Evolutionary conservation across 441 rosid genomes (phyloP), one percentile per base, ranked within the genome.

Genomic region (Mallotus repandus): DNA sequence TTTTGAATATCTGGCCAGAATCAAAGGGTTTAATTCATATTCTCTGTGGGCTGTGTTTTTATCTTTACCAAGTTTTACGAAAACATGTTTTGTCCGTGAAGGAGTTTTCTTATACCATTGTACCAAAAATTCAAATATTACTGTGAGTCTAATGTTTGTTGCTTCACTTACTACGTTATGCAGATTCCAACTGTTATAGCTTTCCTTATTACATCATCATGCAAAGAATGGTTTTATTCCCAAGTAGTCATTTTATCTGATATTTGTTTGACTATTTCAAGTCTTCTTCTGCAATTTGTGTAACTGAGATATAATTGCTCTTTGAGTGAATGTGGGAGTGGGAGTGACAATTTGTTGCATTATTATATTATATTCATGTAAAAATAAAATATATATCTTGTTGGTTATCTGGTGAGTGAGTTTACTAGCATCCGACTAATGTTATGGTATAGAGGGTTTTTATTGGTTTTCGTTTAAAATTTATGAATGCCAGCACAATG

Each of bases 261-360:
- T 38, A 38, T 38, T 3, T 38, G 41, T 38, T 5, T 38, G 41
- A 38, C 41, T 38, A 38, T 38, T 38, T 38, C 41, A 38, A 4
- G 41, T 38, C 41, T 38, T 38, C 7, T 38, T 38, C 7, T 38
- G 7, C 41, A 38, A 38, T 38, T 38, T 38, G 41, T 38, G 41
- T 38, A 6, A 5, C 41, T 4, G 7, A 38, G 41, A 5, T 38
- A 38, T 5, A 16, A 55, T 18, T 52, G 59, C 15, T 22, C 25
- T 67, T 18, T 29, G 22, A 67, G 45, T 25, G 59, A 66, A 66
- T n/a, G 48, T 67, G 29, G 43, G 22, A 49, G 16, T 66, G 25
- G 8, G 58, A 22, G 46, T 25, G 35, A 25, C 43, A 41, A 22
- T 16, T 13, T 18, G 11, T 9, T 15, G 18, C 4, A 19, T 46